phyloP scores from a whole-genome alignment of 306 rosid genomes.

The Vicia villosa region DNA sequence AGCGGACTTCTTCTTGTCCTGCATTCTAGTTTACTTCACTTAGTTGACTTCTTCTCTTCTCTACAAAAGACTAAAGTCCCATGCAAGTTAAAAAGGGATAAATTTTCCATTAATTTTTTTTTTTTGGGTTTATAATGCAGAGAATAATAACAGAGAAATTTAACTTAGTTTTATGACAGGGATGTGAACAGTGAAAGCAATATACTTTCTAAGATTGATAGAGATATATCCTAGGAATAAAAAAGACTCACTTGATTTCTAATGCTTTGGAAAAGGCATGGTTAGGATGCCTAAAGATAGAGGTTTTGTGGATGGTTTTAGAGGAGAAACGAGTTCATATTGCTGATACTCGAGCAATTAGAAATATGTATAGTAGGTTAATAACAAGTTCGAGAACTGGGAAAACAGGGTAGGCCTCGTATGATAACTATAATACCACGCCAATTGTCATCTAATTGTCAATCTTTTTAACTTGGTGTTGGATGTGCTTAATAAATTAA shows the following conservation, averaged over 20 bases:
- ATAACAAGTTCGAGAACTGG: background rate
- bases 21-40: conserved; percentile 25
- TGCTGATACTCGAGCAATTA: background rate
- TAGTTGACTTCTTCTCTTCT: conserved; percentile 5
- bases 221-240: conserved; percentile 13
- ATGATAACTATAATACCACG: background rate
- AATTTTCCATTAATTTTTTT: background rate
- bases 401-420: background rate
- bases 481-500: conserved; percentile 1
- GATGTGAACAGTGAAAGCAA: background rate
- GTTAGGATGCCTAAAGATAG: background rate
- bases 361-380: background rate
- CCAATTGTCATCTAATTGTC: background rate
- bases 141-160: background rate
- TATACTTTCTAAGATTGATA: background rate
- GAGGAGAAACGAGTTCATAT: background rate
- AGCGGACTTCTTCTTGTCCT: conserved; percentile 5
- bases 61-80: background rate
- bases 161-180: background rate
- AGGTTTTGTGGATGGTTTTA: conserved; percentile 2
- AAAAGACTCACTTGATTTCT: background rate
- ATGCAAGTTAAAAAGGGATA: conserved; percentile 2
- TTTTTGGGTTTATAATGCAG: background rate
- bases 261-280: background rate
- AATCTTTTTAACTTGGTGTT: background rate